These are phyloP conservation scores for Candida labiduridarum DNA, from an alignment of 1,139 yeast species.

Conservation along the genomic window DNA sequence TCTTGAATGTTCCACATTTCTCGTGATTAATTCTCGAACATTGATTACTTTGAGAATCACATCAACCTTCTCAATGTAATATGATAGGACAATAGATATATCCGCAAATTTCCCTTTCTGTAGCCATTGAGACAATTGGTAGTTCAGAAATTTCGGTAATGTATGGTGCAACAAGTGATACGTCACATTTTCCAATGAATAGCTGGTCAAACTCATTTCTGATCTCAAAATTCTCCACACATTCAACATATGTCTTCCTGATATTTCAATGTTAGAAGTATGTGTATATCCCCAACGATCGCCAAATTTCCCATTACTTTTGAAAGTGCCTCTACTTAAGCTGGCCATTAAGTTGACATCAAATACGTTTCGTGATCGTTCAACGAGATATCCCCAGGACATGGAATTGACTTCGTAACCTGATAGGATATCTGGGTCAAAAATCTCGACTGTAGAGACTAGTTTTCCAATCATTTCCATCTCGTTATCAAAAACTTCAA, in stretches of 20 bases:
- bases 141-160: conserved; percentile 61
- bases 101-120: conserved; percentile 24
- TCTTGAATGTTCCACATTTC: conserved; percentile 83
- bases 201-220: conserved; percentile 65
- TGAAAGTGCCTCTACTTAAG: conserved; percentile 47
- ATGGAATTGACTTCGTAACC: conserved; percentile 81
- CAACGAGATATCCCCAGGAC: conserved; percentile 90
- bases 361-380: conserved; percentile 52
- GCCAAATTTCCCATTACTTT: conserved; percentile 55
- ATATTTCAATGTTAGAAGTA: conserved; percentile 65
- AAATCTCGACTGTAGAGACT: conserved; percentile 53
- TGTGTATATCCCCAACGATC: conserved; percentile 86
- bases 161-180: conserved; percentile 67
- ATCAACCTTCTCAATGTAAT: conserved; percentile 54
- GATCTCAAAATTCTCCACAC: conserved; percentile 77
- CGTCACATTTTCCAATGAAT: conserved; percentile 76
- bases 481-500: conserved; percentile 52
- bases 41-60: conserved; percentile 53
- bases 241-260: conserved; percentile 83
- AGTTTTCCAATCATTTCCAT: conserved; percentile 56
- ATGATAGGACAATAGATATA: conserved; percentile 44
- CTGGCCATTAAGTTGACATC: conserved; percentile 54
- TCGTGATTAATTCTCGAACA: conserved; percentile 65
- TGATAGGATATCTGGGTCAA: conserved; percentile 86
- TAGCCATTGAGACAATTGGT: conserved; percentile 58